Evolutionary conservation across 2,329 filamentous ascomycete species (phyloP), one percentile per base, ranked within the genome.

Genomic region (Aspergillus sp.): DNA sequence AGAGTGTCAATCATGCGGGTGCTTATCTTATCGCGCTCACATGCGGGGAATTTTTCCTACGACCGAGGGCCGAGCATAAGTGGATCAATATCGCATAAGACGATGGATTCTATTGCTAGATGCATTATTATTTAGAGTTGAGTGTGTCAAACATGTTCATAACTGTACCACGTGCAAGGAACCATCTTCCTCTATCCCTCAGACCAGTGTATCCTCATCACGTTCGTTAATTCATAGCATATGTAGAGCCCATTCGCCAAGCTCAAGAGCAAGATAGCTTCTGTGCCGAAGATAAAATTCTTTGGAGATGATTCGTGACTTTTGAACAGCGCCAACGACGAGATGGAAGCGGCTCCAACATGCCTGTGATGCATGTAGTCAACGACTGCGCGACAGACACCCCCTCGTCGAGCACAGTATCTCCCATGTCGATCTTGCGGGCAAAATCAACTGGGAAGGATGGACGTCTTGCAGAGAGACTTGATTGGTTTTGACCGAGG

Each of bases 271-370:
- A 19, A 36, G 7, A 41, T 17, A 40, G 43, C 31, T 40, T 44
- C 46, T 64, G 57, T 6, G 60, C 58, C 16, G 47, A 54, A 29
- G 59, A 55, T 20, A 71, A 58, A 29, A 70, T 53, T n/a, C 50
- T 52, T 21, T 71, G 65, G 23, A 77, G 54, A 49, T 63, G 62
- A 29, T 64, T 57, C 47, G 69, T 70, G 17, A 74, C 67, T 52
- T 69, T 58, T 19, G 60, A 60, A 47, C 72, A 76, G 19, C 58
- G 58, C 74, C 71, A 77, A 50, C 75, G 65, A 31, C 55, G 55
- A 23, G 57, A 58, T 4, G 71, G 64, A 38, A 70, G 64, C 3
- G 66, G 66, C 6, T 73, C 66, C 49, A 77, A 61, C 75, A 78
- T 77, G 16, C 71, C 69, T 42, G 57, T 57, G 14, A 78, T 74